Conservation (phyloP, 2,329 filamentous ascomycete genomes). For the Colletotrichum musicola region DNA sequence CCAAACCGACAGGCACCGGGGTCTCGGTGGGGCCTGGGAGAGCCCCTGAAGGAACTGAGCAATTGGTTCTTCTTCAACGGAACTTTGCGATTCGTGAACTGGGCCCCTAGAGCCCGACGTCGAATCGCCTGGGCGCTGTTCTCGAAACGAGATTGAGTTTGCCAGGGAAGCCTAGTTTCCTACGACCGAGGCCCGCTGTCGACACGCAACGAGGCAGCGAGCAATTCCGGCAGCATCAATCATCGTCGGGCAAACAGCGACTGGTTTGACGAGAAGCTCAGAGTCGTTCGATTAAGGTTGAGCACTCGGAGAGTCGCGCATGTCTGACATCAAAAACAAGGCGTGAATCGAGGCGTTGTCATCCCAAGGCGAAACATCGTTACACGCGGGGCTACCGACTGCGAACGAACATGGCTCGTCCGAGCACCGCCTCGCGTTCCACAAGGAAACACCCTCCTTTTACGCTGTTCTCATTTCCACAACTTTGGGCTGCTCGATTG, state of each 20-base stretch:
- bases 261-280: constrained; percentile 3
- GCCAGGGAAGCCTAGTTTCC: constrained; percentile 29
- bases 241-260: neutral
- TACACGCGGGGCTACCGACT: constrained; percentile 8
- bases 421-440: constrained; percentile 10
- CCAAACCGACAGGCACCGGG: constrained; percentile 29
- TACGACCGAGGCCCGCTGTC: constrained; percentile 9
- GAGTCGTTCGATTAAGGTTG: constrained; percentile 36
- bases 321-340: neutral
- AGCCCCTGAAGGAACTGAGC: constrained; percentile 19
- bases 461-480: neutral
- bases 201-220: neutral
- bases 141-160: constrained; percentile 39
- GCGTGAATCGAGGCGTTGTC: neutral
- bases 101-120: constrained; percentile 10
- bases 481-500: constrained; percentile 5
- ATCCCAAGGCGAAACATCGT: neutral
- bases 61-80: constrained; percentile 29
- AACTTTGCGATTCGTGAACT: constrained; percentile 34
- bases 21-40: constrained; percentile 19
- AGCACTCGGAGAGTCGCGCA: constrained; percentile 4
- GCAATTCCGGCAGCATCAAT: constrained; percentile 6
- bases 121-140: constrained; percentile 28
- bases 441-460: neutral
- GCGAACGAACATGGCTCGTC: neutral